Base-by-base conservation (phyloP, 108 stramenopile species). In the Fistulifera pelliculosa region DNA sequence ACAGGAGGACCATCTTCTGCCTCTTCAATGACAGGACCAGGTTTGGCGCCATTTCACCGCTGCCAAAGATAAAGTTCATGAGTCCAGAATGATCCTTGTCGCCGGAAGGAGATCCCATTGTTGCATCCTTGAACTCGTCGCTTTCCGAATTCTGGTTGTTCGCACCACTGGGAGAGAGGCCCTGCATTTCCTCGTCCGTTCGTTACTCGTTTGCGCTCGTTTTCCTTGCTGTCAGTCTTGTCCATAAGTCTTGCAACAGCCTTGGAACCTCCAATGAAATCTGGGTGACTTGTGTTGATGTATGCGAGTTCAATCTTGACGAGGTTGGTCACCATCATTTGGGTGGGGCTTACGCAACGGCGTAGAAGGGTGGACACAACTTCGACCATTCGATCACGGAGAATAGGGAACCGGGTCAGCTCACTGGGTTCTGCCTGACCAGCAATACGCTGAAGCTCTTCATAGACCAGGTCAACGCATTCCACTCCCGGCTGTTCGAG, bases 211-310 rank as follows among this genome's bases (percentile, higher is more conserved):
- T 17, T 39, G 11, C 48, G 50, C 40, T 49, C 47, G 48, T 63
- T 75, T 52, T 85, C 85, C 52, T 80, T 80, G 43, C 69, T 64
- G 26, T 72, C 77, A 62, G 79, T 77, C 55, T 76, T 81, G 17
- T 85, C 73, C 83, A 90, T 94, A 39, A 92, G 59, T 38, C 69
- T 61, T 16, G 92, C 86, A 27, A 95, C 94, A 17, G 95, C 97
- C 13, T 74, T 56, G 49, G 85, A 86, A 21, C 95, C 97, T 28
- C 95, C 97, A 62, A 96, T 91, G 61, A 99, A 99, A 65, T 97
- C 98, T 2, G 98, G 98, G 68, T 99, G 98, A 57, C 87, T 89
- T 8, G 98, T 97, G 71, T 99, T 99, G 59, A 99, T 88, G 67
- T 96, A 96, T 65, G 95, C 88, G 63, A 96, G 66, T 74, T 99